phyloP scores from a whole-genome alignment of 306 rosid species.

The Abrus pulchellus region DNA sequence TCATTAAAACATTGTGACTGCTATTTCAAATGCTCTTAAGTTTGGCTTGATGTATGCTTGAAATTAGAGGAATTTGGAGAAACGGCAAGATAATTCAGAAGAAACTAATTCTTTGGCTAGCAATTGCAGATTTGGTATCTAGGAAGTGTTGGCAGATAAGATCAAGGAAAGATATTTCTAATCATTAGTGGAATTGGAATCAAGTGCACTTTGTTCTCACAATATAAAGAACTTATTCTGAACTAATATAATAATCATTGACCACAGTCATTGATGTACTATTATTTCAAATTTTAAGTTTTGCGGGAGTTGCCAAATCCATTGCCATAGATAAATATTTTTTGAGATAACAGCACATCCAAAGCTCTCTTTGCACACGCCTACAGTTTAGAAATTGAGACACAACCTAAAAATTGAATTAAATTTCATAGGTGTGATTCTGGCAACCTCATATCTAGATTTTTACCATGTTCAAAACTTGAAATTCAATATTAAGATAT shows the following conservation, averaged over 20 bases:
- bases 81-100: too few relatives aligned
- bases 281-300: conserved; percentile 3
- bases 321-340: background rate
- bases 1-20: background rate
- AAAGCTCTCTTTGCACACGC: conserved; percentile 4
- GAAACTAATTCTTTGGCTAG: too few relatives aligned
- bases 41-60: background rate
- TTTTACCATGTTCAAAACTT: background rate
- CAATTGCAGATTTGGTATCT: too few relatives aligned
- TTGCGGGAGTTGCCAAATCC: conserved; percentile 1
- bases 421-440: conserved; percentile 12
- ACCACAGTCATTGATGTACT: background rate
- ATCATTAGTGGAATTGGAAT: background rate
- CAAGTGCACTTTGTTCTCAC: conserved; percentile 20
- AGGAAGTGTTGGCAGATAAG: too few relatives aligned
- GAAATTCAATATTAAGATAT: conserved; percentile 22
- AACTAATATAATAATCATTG: conserved; percentile 1
- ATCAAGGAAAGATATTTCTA: too few relatives aligned
- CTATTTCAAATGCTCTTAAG: background rate
- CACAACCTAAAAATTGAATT: background rate
- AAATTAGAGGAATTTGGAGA: background rate
- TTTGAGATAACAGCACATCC: background rate
- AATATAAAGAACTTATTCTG: conserved; percentile 1
- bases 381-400: background rate
- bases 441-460: conserved; percentile 4